phyloP scores from a whole-genome alignment of 257 asterid genomes.

The Plantago ovata region DNA sequence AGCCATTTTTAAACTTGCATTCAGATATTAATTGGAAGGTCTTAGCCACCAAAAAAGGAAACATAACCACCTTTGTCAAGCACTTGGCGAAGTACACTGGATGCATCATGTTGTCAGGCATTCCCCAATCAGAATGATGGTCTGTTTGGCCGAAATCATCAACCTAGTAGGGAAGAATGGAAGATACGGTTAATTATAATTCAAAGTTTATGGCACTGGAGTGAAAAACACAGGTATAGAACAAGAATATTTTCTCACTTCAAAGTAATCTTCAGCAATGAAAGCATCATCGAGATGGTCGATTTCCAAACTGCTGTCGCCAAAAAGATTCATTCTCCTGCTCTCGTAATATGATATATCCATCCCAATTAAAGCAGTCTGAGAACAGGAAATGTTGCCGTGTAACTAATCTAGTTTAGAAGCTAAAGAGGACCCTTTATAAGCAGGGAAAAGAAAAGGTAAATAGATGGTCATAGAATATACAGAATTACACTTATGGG shows the following conservation, averaged over 20 bases:
- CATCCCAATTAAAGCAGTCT: slow-evolving; percentile 77
- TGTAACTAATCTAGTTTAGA: slow-evolving; percentile 8
- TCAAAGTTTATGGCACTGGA: slow-evolving; percentile 3
- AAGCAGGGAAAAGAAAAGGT: background rate
- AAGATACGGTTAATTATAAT: slow-evolving; percentile 6
- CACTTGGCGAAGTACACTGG: slow-evolving; percentile 79
- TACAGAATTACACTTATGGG: background rate
- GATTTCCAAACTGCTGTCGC: slow-evolving; percentile 34
- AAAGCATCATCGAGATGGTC: slow-evolving; percentile 41
- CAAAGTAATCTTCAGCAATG: slow-evolving; percentile 41
- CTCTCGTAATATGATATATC: slow-evolving; percentile 54
- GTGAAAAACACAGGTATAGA: slow-evolving; percentile 1
- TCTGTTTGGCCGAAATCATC: slow-evolving; percentile 43
- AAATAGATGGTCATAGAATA: background rate
- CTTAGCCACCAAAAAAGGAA: slow-evolving; percentile 18
- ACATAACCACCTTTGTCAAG: slow-evolving; percentile 54
- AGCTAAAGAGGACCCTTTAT: background rate
- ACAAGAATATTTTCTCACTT: slow-evolving; percentile 38
- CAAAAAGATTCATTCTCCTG: slow-evolving; percentile 42
- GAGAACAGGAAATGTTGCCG: slow-evolving; percentile 29
- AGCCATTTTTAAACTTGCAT: background rate
- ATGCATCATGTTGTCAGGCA: slow-evolving; percentile 58
- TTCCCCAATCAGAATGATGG: slow-evolving; percentile 48
- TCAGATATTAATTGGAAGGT: slow-evolving; percentile 9
- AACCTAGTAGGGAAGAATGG: slow-evolving; percentile 31